Conservation (phyloP, 2,329 filamentous ascomycete species). For the Nannizziopsis arthrosporioides region DNA sequence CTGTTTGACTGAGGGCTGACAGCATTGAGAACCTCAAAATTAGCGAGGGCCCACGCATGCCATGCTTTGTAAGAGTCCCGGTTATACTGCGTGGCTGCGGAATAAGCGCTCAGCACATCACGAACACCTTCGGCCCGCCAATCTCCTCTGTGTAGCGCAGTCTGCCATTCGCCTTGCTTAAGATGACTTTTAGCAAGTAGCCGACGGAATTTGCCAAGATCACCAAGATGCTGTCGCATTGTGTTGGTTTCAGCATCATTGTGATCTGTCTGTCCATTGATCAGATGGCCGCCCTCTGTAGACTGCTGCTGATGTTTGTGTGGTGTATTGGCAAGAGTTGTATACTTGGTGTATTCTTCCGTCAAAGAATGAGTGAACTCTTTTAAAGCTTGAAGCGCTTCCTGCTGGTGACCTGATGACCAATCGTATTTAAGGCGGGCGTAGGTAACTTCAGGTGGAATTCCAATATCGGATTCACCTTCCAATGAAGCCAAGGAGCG, state of each 20-base stretch:
- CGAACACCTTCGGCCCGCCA: conserved; percentile 80
- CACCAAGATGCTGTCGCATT: conserved; percentile 33
- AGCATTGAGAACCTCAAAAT: conserved; percentile 93
- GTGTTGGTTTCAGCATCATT: conserved; percentile 30
- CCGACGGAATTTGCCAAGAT: conserved; percentile 48
- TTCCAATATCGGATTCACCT: conserved; percentile 40
- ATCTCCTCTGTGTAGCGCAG: conserved; percentile 69
- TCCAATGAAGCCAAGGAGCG: conserved; percentile 90
- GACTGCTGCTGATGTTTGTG: conserved; percentile 29
- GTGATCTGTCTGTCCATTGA: conserved; percentile 38
- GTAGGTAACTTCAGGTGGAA: conserved; percentile 71
- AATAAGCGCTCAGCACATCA: conserved; percentile 83
- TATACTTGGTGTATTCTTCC: conserved; percentile 44
- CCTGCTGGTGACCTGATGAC: conserved; percentile 62
- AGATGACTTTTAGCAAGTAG: conserved; percentile 92
- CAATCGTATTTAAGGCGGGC: conserved; percentile 97
- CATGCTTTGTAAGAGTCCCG: conserved; percentile 97
- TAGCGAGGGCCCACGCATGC: conserved; percentile 96
- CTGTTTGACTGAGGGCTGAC: conserved; percentile 56
- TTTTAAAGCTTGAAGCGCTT: conserved; percentile 48
- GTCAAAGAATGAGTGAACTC: conserved; percentile 51
- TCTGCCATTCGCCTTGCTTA: conserved; percentile 93
- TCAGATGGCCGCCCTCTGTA: conserved; percentile 33
- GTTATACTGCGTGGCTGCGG: conserved; percentile 85
- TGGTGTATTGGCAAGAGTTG: conserved; percentile 26